Evolutionary conservation across 768 basidiomycete species (phyloP).

Genomic region (Megacollybia marginata): DNA sequence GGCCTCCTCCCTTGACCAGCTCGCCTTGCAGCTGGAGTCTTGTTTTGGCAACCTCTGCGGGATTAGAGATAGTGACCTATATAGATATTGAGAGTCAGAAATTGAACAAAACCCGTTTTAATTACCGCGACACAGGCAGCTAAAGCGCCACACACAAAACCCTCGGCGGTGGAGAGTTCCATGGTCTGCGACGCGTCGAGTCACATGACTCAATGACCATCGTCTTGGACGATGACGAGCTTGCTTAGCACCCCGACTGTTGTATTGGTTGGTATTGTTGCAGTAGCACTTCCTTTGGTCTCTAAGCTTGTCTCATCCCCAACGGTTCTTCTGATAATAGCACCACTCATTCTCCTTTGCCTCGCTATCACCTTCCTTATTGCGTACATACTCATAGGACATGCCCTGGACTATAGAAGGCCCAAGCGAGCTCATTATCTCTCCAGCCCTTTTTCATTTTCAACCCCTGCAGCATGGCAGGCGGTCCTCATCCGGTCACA

Average conservation of each 20-base stretch:
- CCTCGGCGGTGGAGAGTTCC: conserved; percentile 52
- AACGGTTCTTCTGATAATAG: conserved; percentile 52
- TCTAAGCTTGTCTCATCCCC: conserved; percentile 61
- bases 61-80: conserved; percentile 76
- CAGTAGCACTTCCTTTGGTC: conserved; percentile 47
- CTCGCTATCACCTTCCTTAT: conserved; percentile 44
- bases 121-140: conserved; percentile 75
- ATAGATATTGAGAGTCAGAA: conserved; percentile 5
- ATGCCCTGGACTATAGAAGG: conserved; percentile 45
- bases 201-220: not conserved
- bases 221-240: conserved; percentile 21
- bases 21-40: conserved; percentile 95
- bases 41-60: conserved; percentile 86
- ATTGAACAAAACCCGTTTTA: not conserved
- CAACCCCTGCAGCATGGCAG: conserved; percentile 93
- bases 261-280: conserved; percentile 48
- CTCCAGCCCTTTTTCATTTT: conserved; percentile 75
- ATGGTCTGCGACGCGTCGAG: not conserved
- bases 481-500: conserved; percentile 82
- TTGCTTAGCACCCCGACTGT: conserved; percentile 44
- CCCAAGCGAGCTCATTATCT: conserved; percentile 31
- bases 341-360: conserved; percentile 48
- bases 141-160: conserved; percentile 83
- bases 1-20: conserved; percentile 61
- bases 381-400: conserved; percentile 47